Base-by-base conservation (phyloP, 441 rosid genomes). In the Euphorbia corollata region DNA sequence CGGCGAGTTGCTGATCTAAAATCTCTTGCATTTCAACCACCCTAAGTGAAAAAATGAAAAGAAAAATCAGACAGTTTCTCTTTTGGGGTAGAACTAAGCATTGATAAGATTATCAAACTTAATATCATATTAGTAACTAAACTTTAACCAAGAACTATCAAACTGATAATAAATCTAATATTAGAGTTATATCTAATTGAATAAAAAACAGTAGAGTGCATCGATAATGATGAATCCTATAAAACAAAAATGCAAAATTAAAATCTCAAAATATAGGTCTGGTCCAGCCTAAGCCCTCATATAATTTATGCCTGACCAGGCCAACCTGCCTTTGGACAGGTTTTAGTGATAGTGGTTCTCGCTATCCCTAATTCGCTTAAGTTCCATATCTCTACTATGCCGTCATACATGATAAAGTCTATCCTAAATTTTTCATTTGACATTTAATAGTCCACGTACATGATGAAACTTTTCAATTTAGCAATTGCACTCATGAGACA, bases 1-100 rank as follows among this genome's bases (percentile, higher is more conserved):
- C 99, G 63, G 98, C 96, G 73, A 95, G 81, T 81, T 95, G 96
- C 72, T 92, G 88, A 74, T 95, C 99, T 75, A 90, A 88, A 75
- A 95, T 95, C 85, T 95, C 99, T 87, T 95, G 99, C 98, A 88
- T 95, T 80, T 92, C 99, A 74, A 95, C 97, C 70, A 95, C 98
- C 86, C 99, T 95, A 67, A 75, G 62, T 20, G 63, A 59, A 19
- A 45, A 32, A 55, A 27, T 22, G 30, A 23, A 45, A 64, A 38
- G 32, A 27, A 27, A 18, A 27, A 41, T 56, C 64, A 41, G 15
- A 18, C 12, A 18, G 34, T 53, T 61, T 10, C 24, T 41, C 39
- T 27, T 59, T 16, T 19, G 43, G 30, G 48, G 50, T 23, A 16
- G 62, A 41, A 18, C 9, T 39, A 16, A 12, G 50, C 48, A 62